These are phyloP conservation scores for Dissophora globulifera DNA, from an alignment of 192 early-diverging fungal species.

Conservation along the genomic window DNA sequence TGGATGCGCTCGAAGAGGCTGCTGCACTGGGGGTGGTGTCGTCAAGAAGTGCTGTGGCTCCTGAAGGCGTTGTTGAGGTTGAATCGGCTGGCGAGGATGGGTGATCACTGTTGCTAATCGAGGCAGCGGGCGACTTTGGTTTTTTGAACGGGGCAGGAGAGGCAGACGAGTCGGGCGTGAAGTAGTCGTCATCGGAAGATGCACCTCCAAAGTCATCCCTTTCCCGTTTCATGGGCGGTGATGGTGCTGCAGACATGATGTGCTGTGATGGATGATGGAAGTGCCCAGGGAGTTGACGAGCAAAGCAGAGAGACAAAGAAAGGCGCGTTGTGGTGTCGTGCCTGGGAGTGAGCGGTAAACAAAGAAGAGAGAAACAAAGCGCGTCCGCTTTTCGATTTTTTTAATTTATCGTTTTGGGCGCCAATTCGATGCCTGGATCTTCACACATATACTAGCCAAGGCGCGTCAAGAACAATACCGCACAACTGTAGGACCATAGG, in stretches of 20 bases:
- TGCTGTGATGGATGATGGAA: too few species aligned
- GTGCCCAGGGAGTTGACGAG: too few species aligned
- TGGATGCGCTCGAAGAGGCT: background rate
- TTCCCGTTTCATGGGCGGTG: slow-evolving; percentile 37
- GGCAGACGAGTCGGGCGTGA: slow-evolving; percentile 41
- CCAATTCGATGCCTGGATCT: too few species aligned
- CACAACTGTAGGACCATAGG: too few species aligned
- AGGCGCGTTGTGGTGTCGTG: too few species aligned
- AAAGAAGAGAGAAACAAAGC: too few species aligned
- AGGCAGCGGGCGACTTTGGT: slow-evolving; percentile 28
- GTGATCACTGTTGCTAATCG: background rate
- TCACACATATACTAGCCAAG: too few species aligned
- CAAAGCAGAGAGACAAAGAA: too few species aligned
- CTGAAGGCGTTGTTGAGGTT: background rate
- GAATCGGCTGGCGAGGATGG: background rate
- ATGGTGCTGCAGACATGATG: slow-evolving; percentile 36
- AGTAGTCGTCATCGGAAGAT: slow-evolving; percentile 45
- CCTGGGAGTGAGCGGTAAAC: too few species aligned
- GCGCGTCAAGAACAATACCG: too few species aligned
- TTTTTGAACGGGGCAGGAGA: slow-evolving; percentile 40
- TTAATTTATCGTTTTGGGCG: too few species aligned
- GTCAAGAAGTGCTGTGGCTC: background rate
- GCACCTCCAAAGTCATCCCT: slow-evolving; percentile 16
- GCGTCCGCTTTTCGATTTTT: too few species aligned
- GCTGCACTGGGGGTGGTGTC: background rate